Conservation (phyloP, 805 yeast genomes). For the Candida boleticola region DNA sequence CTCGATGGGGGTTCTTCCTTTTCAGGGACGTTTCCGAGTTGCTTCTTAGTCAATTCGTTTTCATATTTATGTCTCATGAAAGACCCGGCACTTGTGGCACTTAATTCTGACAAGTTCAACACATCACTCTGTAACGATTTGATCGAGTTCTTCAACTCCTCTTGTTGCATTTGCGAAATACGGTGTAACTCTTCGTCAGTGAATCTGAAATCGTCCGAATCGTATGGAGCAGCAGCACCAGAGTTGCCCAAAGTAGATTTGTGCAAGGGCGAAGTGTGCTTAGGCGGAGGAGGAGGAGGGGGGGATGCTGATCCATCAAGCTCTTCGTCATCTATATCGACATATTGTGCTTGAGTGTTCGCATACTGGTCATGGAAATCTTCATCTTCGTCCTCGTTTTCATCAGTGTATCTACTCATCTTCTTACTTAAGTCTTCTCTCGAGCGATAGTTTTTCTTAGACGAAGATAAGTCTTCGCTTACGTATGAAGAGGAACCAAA, state of each 20-base stretch:
- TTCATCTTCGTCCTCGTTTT: slow-evolving; percentile 19
- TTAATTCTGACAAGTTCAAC: slow-evolving; percentile 59
- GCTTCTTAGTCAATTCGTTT: slow-evolving; percentile 14
- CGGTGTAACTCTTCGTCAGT: slow-evolving; percentile 30
- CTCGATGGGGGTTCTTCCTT: slow-evolving; percentile 5
- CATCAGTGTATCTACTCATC: slow-evolving; percentile 15
- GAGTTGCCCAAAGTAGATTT: slow-evolving; percentile 10
- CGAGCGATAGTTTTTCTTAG: slow-evolving; percentile 24
- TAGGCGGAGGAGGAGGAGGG: slow-evolving; percentile 38
- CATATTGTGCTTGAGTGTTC: not conserved
- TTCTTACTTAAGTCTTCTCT: slow-evolving; percentile 36
- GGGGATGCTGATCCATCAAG: slow-evolving; percentile 9
- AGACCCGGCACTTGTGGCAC: slow-evolving; percentile 90
- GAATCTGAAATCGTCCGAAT: slow-evolving; percentile 36
- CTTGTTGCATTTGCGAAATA: slow-evolving; percentile 31
- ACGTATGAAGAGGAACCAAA: slow-evolving; percentile 25
- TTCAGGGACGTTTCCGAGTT: slow-evolving; percentile 1
- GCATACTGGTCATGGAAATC: slow-evolving; percentile 5
- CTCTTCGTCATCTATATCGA: slow-evolving; percentile 12
- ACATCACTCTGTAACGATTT: slow-evolving; percentile 46
- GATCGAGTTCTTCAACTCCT: slow-evolving; percentile 38
- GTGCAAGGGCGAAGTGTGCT: slow-evolving; percentile 13
- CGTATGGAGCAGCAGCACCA: slow-evolving; percentile 23
- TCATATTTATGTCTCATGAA: slow-evolving; percentile 70
- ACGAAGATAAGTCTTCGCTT: slow-evolving; percentile 35